phyloP scores from a whole-genome alignment of 345 rosid genomes.

The Cardamine resedifolia region DNA sequence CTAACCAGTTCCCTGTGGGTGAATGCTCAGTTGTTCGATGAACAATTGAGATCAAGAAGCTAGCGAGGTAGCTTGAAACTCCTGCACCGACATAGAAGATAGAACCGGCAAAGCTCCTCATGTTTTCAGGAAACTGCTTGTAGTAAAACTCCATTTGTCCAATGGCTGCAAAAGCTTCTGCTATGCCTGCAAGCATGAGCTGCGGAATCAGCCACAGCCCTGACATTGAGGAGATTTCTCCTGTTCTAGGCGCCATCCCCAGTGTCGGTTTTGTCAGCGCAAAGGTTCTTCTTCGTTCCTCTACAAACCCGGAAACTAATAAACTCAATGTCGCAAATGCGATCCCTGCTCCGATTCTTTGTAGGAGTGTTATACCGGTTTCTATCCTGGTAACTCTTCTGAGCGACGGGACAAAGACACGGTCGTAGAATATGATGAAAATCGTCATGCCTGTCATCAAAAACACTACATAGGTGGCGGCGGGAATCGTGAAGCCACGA shows the following conservation, averaged over 20 bases:
- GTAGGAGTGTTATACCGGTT: conserved; percentile 48
- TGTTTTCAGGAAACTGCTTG: conserved; percentile 57
- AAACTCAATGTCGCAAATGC: conserved; percentile 40
- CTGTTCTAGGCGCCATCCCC: conserved; percentile 43
- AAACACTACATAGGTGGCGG: conserved; percentile 53
- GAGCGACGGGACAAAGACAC: conserved; percentile 49
- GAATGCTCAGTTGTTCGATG: conserved; percentile 33
- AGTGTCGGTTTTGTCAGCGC: conserved; percentile 52
- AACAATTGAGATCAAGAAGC: conserved; percentile 41
- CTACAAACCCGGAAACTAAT: conserved; percentile 51
- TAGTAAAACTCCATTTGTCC: conserved; percentile 54
- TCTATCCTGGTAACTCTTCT: conserved; percentile 43
- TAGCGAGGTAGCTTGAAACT: conserved; percentile 42
- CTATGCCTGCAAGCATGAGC: conserved; percentile 46
- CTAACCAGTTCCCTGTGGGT: conserved; percentile 39
- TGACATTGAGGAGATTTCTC: conserved; percentile 56
- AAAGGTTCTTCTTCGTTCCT: conserved; percentile 43
- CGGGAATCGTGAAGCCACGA: conserved; percentile 50
- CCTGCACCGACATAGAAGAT: conserved; percentile 34
- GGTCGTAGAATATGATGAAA: conserved; percentile 56
- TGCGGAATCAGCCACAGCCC: conserved; percentile 59
- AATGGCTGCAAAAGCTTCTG: conserved; percentile 46
- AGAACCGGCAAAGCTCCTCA: conserved; percentile 48
- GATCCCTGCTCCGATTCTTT: conserved; percentile 50
- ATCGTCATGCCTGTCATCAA: conserved; percentile 51